Percentiles rank a stretch among this genome's conserved stretches.
These are phyloP conservation scores for Rhodotorula toruloides DNA, from an alignment of 768 basidiomycete species.

Conservation along the genomic window DNA sequence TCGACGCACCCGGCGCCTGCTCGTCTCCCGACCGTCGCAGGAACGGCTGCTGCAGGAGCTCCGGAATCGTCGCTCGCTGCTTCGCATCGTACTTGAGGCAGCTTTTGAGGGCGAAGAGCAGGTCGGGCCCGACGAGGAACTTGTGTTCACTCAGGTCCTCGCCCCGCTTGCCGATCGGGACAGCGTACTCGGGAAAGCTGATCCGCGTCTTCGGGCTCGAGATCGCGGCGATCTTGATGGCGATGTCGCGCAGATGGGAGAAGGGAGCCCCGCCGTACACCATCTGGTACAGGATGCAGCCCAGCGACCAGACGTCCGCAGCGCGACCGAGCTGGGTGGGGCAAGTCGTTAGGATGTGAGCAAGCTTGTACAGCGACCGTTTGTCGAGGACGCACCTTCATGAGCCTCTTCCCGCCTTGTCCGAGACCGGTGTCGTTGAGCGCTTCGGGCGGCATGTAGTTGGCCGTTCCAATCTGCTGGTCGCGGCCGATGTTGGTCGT, in stretches of 20 bases:
- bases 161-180: slow-evolving; percentile 53
- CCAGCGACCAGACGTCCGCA: slow-evolving; percentile 95
- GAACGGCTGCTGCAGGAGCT: slow-evolving; percentile 56
- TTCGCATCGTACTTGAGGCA: slow-evolving; percentile 77
- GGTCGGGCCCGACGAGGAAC: slow-evolving; percentile 63
- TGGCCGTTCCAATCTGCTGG: slow-evolving; percentile 91
- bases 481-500: slow-evolving; percentile 97
- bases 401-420: slow-evolving; percentile 74
- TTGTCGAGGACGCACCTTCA: slow-evolving; percentile 57
- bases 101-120: slow-evolving; percentile 74
- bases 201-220: slow-evolving; percentile 71
- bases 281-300: slow-evolving; percentile 98
- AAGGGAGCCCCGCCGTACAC: slow-evolving; percentile 92
- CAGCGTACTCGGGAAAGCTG: slow-evolving; percentile 66
- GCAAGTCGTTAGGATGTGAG: not conserved
- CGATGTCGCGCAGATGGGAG: slow-evolving; percentile 65
- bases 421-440: slow-evolving; percentile 56
- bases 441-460: slow-evolving; percentile 98
- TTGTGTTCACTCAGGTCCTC: slow-evolving; percentile 63
- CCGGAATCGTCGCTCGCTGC: slow-evolving; percentile 77
- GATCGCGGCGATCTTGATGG: slow-evolving; percentile 90
- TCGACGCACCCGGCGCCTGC: not conserved
- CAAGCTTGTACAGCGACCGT: not conserved
- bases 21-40: slow-evolving; percentile 30
- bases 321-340: slow-evolving; percentile 65